phyloP scores from a whole-genome alignment of 495 filamentous ascomycete genomes.

The Monascus purpureus region DNA sequence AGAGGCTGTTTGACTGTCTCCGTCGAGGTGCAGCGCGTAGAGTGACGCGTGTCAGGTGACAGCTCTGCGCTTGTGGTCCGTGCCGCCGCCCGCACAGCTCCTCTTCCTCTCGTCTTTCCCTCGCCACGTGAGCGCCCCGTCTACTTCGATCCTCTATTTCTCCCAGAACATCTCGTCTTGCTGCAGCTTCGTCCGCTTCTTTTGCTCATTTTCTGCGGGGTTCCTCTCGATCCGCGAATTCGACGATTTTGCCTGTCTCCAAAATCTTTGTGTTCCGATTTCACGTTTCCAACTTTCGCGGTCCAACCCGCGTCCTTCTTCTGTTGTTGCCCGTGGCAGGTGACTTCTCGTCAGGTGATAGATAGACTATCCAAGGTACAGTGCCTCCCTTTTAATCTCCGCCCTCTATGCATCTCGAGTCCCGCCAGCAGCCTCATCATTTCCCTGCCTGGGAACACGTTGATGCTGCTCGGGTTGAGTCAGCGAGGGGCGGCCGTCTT shows the following conservation, averaged over 20 bases:
- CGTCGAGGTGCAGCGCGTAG: too few relatives aligned
- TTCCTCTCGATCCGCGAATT: constrained; percentile 1
- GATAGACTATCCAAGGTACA: constrained; percentile 34
- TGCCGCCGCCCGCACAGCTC: constrained; percentile 12
- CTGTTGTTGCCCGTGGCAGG: constrained; percentile 37
- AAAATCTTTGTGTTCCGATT: too few relatives aligned
- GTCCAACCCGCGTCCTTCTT: constrained; percentile 19
- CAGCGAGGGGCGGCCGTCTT: background rate
- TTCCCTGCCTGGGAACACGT: background rate
- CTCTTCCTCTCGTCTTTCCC: constrained; percentile 11
- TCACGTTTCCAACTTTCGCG: constrained; percentile 5
- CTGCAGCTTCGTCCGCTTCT: constrained; percentile 11
- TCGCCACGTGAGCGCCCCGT: constrained; percentile 34
- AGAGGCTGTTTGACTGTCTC: too few relatives aligned
- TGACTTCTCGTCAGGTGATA: constrained; percentile 42
- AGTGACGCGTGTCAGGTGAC: too few relatives aligned
- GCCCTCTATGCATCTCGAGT: constrained; percentile 2
- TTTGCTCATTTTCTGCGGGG: constrained; percentile 9
- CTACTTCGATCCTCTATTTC: constrained; percentile 20
- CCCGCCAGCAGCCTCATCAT: constrained; percentile 3
- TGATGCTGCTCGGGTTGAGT: background rate
- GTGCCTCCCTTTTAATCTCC: constrained; percentile 8
- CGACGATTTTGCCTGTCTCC: background rate
- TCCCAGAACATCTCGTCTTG: constrained; percentile 18
- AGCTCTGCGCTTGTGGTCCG: constrained; percentile 13